Percentiles rank a stretch among this genome's conserved stretches.
Conservation (phyloP, 1,284 basidiomycete species). For the Leccinum fallax region DNA sequence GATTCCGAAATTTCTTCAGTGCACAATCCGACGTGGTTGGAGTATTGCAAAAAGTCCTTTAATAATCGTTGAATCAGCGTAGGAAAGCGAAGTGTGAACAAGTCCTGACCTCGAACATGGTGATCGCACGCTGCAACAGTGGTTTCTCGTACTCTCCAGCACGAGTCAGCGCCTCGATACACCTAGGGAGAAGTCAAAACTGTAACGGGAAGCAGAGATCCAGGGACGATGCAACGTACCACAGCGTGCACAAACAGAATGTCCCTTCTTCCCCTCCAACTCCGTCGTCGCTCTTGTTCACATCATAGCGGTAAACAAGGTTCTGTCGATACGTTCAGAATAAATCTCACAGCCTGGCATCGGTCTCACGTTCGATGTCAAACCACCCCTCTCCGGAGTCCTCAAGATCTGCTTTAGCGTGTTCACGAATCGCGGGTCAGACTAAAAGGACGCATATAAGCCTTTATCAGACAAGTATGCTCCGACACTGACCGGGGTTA, state of each 20-base stretch:
- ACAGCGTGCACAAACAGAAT: conserved; percentile 79
- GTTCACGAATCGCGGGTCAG: conserved; percentile 83
- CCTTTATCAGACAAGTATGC: conserved; percentile 5
- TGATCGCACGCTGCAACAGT: conserved; percentile 68
- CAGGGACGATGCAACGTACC: conserved; percentile 37
- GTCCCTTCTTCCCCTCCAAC: conserved; percentile 93
- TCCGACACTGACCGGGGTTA: conserved; percentile 56
- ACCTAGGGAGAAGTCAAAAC: conserved; percentile 51
- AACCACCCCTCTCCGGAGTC: conserved; percentile 83
- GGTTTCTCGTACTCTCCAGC: conserved; percentile 76
- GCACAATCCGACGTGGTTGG: conserved; percentile 86
- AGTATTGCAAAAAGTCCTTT: conserved; percentile 77
- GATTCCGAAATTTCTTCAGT: conserved; percentile 82
- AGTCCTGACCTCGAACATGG: conserved; percentile 78
- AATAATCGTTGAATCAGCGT: neutral
- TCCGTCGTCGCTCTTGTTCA: conserved; percentile 81
- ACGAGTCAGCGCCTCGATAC: conserved; percentile 84
- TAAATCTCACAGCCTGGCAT: neutral
- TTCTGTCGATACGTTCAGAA: conserved; percentile 16
- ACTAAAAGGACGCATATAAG: conserved; percentile 42
- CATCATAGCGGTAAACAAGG: conserved; percentile 78
- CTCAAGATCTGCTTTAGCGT: conserved; percentile 82
- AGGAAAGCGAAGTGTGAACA: neutral
- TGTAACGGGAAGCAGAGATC: neutral
- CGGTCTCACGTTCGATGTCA: conserved; percentile 78